These are phyloP conservation scores for Verticillium klebahnii DNA, from an alignment of 2,329 filamentous ascomycete genomes.

Conservation along the genomic window DNA sequence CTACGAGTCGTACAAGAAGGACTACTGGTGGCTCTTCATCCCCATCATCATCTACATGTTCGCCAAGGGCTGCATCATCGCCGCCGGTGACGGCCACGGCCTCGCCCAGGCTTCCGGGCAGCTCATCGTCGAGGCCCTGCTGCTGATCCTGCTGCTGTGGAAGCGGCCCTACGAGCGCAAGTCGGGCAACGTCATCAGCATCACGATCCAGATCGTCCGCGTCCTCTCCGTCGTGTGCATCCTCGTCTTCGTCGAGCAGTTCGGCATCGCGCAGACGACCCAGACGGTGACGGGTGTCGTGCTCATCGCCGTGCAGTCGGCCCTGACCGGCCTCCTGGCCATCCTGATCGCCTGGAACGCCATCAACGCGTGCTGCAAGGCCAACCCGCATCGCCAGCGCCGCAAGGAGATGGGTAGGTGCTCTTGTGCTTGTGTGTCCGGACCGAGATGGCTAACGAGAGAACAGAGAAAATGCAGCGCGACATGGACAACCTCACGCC, in stretches of 20 bases:
- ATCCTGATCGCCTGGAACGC: slow-evolving; percentile 88
- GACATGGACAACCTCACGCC: slow-evolving; percentile 81
- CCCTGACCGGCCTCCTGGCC: slow-evolving; percentile 75
- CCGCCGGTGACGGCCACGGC: slow-evolving; percentile 79
- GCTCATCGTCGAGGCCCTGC: slow-evolving; percentile 72
- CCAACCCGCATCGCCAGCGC: slow-evolving; percentile 85
- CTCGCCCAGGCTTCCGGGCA: slow-evolving; percentile 76
- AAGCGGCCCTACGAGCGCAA: slow-evolving; percentile 80
- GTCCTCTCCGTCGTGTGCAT: slow-evolving; percentile 86
- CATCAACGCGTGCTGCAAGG: slow-evolving; percentile 73
- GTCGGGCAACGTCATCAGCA: slow-evolving; percentile 89
- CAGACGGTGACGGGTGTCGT: slow-evolving; percentile 93
- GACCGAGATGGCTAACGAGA: slow-evolving; percentile 18
- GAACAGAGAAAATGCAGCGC: slow-evolving; percentile 67
- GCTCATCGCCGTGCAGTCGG: slow-evolving; percentile 85
- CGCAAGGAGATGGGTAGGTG: slow-evolving; percentile 84
- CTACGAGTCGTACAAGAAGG: slow-evolving; percentile 91
- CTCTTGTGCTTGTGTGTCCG: not conserved
- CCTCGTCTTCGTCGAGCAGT: slow-evolving; percentile 87
- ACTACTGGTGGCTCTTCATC: slow-evolving; percentile 96
- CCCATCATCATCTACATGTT: slow-evolving; percentile 88
- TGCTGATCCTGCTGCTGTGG: slow-evolving; percentile 79
- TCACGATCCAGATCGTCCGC: slow-evolving; percentile 82
- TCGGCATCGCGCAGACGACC: slow-evolving; percentile 84
- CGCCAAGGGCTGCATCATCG: slow-evolving; percentile 80